Percentiles rank a stretch among this genome's conserved stretches.
phyloP scores from a whole-genome alignment of 345 rosid genomes.

The Salix koriyanagi region DNA sequence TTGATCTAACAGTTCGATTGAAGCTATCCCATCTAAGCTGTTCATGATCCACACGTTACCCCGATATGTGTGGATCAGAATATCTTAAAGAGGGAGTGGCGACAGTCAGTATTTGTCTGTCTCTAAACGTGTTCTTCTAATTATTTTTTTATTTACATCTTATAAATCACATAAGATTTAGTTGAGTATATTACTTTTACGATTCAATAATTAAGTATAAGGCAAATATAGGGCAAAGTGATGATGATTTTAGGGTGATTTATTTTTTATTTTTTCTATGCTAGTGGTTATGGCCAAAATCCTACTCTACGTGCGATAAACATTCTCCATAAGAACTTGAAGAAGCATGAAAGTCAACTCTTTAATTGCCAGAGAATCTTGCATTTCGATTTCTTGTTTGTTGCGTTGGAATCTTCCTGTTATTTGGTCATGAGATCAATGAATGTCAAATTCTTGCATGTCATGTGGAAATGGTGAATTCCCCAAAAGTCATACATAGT shows the following conservation, averaged over 20 bases:
- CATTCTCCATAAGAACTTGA: background rate
- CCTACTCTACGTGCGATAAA: background rate
- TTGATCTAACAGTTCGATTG: background rate
- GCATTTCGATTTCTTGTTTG: background rate
- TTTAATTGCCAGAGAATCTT: background rate
- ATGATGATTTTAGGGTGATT: background rate
- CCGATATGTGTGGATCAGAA: too few species aligned
- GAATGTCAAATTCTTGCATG: background rate
- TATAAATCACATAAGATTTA: background rate
- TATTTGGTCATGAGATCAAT: background rate
- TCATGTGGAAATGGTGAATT: background rate
- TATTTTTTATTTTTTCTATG: background rate
- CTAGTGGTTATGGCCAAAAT: background rate
- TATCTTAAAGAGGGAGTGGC: background rate
- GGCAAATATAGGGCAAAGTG: background rate
- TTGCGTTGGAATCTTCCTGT: background rate
- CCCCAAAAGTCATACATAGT: background rate
- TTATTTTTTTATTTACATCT: too few species aligned
- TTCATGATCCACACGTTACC: background rate
- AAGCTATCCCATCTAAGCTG: background rate
- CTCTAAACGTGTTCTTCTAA: background rate
- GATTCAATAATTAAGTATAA: background rate
- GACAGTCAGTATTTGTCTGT: background rate
- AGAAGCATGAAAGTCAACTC: background rate
- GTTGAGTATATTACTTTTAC: background rate